These are phyloP conservation scores for Rhizophagus sp. DNA, from an alignment of 192 early-diverging fungal genomes.

Conservation along the genomic window DNA sequence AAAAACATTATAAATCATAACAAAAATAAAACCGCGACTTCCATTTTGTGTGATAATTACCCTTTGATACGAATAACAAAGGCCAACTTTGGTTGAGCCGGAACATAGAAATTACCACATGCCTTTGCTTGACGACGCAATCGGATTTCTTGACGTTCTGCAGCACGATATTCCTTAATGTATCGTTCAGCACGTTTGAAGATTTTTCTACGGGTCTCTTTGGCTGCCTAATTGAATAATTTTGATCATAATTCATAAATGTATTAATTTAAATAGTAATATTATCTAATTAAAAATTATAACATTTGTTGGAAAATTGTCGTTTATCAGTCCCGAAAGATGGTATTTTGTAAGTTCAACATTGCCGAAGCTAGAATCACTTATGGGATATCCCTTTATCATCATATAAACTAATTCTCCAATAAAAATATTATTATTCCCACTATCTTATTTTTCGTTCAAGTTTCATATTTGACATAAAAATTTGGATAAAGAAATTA, in stretches of 20 bases:
- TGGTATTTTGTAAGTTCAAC: conserved; percentile 54
- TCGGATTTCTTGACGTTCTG: conserved; percentile 88
- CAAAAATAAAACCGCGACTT: neutral
- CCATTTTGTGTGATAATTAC: neutral
- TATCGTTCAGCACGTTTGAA: conserved; percentile 99
- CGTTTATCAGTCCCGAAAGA: conserved; percentile 80
- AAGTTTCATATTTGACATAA: neutral
- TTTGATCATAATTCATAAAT: conserved; percentile 9
- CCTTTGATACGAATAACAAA: conserved; percentile 99
- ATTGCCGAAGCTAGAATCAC: conserved; percentile 43
- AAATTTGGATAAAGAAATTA: neutral
- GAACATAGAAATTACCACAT: conserved; percentile 90
- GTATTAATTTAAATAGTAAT: neutral
- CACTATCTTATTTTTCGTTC: conserved; percentile 34
- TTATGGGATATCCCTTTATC: conserved; percentile 46
- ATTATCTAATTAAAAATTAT: neutral
- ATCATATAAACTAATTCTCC: conserved; percentile 43
- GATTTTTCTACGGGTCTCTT: conserved; percentile 87
- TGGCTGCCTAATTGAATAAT: conserved; percentile 34
- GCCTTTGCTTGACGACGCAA: conserved; percentile 93
- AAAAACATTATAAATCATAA: neutral
- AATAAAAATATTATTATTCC: conserved; percentile 34
- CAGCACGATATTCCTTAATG: conserved; percentile 93
- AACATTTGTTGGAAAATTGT: conserved; percentile 14
- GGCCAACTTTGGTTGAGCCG: conserved; percentile 94